Evolutionary conservation across 805 yeast species (phyloP).

Genomic region (Candida takata): DNA sequence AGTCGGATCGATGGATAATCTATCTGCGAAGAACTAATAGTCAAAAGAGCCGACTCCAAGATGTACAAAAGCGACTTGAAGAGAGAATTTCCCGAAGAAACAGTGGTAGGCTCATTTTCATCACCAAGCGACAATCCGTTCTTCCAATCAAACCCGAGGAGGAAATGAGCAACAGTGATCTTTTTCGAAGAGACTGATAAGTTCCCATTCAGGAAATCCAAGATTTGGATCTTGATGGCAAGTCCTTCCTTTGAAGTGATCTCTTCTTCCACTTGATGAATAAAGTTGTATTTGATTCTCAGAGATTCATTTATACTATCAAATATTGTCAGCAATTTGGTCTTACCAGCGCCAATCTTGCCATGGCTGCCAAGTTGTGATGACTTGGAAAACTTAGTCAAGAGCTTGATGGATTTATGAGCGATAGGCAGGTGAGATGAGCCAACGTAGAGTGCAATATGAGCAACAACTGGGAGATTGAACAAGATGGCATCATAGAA

Average conservation of each 20-base stretch:
- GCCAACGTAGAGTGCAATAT: constrained; percentile 70
- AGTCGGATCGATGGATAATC: constrained; percentile 51
- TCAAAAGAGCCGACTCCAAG: constrained; percentile 39
- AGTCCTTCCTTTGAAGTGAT: constrained; percentile 34
- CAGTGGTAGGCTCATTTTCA: constrained; percentile 39
- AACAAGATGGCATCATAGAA: constrained; percentile 68
- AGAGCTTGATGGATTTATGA: constrained; percentile 42
- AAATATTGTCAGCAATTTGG: constrained; percentile 61
- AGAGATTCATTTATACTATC: constrained; percentile 74
- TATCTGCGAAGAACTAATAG: constrained; percentile 34
- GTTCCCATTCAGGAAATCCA: constrained; percentile 50
- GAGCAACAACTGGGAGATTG: constrained; percentile 65
- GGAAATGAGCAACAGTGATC: constrained; percentile 60
- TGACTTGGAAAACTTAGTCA: constrained; percentile 43
- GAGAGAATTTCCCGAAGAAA: constrained; percentile 47
- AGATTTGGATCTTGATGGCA: constrained; percentile 46
- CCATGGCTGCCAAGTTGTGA: constrained; percentile 36
- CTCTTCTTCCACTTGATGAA: constrained; percentile 53
- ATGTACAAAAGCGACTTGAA: constrained; percentile 46
- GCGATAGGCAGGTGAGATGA: constrained; percentile 46
- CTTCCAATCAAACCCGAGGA: constrained; percentile 63
- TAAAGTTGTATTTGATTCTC: constrained; percentile 65
- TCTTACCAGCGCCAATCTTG: constrained; percentile 32
- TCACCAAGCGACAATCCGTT: constrained; percentile 45
- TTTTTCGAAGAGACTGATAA: constrained; percentile 35